Percentiles rank a stretch among this genome's conserved stretches.
Conservation (phyloP, 257 asterid genomes). For the Plantago major region DNA sequence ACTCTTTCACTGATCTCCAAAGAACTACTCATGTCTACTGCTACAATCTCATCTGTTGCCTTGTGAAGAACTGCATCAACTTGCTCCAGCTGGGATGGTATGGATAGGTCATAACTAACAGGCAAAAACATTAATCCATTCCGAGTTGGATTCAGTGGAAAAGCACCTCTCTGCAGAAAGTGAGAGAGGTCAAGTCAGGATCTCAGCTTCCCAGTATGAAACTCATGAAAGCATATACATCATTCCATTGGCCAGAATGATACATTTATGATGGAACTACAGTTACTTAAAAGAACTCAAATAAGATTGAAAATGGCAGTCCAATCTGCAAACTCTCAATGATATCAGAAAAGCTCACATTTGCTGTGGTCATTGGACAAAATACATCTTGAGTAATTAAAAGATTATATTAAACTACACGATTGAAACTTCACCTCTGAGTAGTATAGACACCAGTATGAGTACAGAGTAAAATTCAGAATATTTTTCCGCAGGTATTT, state of each 20-base stretch:
- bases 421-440: too few species aligned
- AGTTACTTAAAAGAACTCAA: conserved; percentile 3
- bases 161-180: conserved; percentile 89
- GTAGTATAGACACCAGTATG: background rate
- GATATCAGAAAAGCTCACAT: conserved; percentile 4
- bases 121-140: conserved; percentile 85
- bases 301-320: background rate
- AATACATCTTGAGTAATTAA: background rate
- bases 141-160: conserved; percentile 69
- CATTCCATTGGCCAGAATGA: background rate
- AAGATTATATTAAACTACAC: background rate
- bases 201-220: conserved; percentile 17
- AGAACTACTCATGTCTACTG: conserved; percentile 64
- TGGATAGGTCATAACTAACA: conserved; percentile 56
- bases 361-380: conserved; percentile 3
- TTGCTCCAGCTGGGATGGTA: conserved; percentile 67
- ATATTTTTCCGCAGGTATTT: conserved; percentile 8
- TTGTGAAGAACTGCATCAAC: conserved; percentile 86
- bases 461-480: conserved; percentile 10
- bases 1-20: conserved; percentile 42
- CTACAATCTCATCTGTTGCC: conserved; percentile 90
- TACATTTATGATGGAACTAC: too few species aligned
- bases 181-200: conserved; percentile 10
- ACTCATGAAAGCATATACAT: conserved; percentile 5
- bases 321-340: background rate